Base-by-base conservation (phyloP, 129 eudicot species). In the Helianthus annuus region DNA sequence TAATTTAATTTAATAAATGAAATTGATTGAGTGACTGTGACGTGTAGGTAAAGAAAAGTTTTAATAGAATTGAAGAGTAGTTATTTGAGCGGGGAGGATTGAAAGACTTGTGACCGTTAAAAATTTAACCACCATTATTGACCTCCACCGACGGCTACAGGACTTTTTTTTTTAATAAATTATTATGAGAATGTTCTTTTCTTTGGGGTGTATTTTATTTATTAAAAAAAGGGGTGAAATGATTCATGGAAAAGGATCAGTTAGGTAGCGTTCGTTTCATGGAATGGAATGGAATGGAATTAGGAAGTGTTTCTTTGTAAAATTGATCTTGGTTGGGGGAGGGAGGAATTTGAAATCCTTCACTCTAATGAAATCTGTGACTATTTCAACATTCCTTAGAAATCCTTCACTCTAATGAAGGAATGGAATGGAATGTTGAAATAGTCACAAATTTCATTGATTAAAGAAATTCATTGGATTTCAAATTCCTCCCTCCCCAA, bases 41-140 rank as follows among this genome's bases (percentile, higher is more conserved):
- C 56, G 56, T n/a, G 19, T 51, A 51, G 9, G 56, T 51, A 7
- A 51, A 14, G 56, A n/a, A 51, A 51, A 51, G 10, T 42, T 42
- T 42, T 6, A 42, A 42, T 7, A 9, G 46, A 7, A 42, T 6
- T 12, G 6, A 76, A 59, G 4, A 68, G 51, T 68, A 16, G 54
- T 39, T 19, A 16, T 17, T 39, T 56, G 19, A 64, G 22, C 22
- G 60, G 48, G 60, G 48, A 61, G 34, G 68, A 38, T 3, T 38
- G 56, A 70, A 70, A 56, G 53, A 70, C 1, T 40, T 40, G 8
- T 6, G 59, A 16, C 76, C 66, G 66, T 70, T 70, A 59, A 24
- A 24, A 9, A 27, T 24, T n/a, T 77, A 70, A 77, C 76, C 8
- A 15, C 81, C 81, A 32, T 15, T 27, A 52, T 63, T 63, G 76